Percentiles rank a stretch among this genome's conserved stretches.
phyloP scores from a whole-genome alignment of 78 protist species.

The Acrasis kona region DNA sequence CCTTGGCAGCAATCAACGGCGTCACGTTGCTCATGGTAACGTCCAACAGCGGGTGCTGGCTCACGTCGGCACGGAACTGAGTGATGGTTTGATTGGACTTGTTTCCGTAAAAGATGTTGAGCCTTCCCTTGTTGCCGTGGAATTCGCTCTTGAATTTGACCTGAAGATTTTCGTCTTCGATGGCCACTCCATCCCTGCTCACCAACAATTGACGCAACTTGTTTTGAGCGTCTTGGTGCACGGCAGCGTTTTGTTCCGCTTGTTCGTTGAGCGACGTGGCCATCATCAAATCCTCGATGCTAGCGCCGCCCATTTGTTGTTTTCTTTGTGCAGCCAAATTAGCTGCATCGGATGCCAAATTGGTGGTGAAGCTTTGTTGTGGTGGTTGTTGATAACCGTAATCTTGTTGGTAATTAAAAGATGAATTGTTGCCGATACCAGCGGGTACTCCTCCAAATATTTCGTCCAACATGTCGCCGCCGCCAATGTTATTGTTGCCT shows the following conservation, averaged over 20 bases:
- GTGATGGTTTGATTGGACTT: background rate
- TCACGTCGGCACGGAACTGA: background rate
- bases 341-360: background rate
- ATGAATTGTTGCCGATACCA: background rate
- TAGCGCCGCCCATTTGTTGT: background rate
- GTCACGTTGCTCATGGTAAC: background rate
- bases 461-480: background rate
- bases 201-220: too few species aligned
- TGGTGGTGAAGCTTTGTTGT: background rate
- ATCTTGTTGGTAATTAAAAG: too few species aligned
- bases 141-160: slow-evolving; percentile 50
- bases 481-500: background rate
- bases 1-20: background rate
- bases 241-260: background rate
- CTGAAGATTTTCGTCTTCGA: slow-evolving; percentile 52
- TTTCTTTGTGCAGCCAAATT: background rate
- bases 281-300: background rate
- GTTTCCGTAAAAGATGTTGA: background rate
- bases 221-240: background rate
- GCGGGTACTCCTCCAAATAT: background rate
- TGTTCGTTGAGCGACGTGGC: background rate
- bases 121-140: background rate
- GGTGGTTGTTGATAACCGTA: background rate
- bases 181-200: slow-evolving; percentile 46
- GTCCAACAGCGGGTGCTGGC: background rate